Conservation (phyloP, 257 asterid species). For the Ocimum tenuiflorum region DNA sequence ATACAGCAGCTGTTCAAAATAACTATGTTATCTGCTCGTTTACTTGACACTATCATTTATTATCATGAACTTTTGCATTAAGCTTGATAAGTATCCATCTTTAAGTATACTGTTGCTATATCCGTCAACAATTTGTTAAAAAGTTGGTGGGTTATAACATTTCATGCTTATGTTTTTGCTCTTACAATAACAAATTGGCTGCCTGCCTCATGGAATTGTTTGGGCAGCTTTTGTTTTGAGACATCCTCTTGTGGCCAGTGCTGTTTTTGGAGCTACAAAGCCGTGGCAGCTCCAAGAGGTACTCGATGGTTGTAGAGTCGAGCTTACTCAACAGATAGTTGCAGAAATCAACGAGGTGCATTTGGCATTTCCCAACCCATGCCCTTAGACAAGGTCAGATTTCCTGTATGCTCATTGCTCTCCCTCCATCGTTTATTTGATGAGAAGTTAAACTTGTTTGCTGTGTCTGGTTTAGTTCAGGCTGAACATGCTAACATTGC, state of each 20-base stretch:
- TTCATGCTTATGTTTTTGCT: neutral
- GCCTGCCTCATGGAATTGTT: slow-evolving; percentile 1
- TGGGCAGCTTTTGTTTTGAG: slow-evolving; percentile 68
- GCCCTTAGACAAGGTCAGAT: slow-evolving; percentile 34
- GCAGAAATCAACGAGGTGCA: slow-evolving; percentile 57
- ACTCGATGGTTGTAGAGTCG: slow-evolving; percentile 46
- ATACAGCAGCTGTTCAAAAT: neutral
- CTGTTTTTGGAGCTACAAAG: slow-evolving; percentile 77
- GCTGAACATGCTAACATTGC: neutral
- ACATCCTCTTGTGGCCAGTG: slow-evolving; percentile 73
- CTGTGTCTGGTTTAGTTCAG: neutral
- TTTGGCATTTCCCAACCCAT: slow-evolving; percentile 59
- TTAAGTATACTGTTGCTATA: neutral
- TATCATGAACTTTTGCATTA: neutral
- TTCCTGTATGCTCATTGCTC: neutral
- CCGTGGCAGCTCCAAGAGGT: slow-evolving; percentile 73
- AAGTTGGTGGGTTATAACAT: neutral
- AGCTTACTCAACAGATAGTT: slow-evolving; percentile 50
- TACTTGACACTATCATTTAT: neutral
- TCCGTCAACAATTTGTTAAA: neutral
- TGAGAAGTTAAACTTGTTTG: slow-evolving; percentile 1
- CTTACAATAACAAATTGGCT: neutral
- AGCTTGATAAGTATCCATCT: neutral
- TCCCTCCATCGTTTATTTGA: neutral
- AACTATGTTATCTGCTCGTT: neutral